phyloP scores from a whole-genome alignment of 1,139 yeast genomes.

The Protomyces inouyei region DNA sequence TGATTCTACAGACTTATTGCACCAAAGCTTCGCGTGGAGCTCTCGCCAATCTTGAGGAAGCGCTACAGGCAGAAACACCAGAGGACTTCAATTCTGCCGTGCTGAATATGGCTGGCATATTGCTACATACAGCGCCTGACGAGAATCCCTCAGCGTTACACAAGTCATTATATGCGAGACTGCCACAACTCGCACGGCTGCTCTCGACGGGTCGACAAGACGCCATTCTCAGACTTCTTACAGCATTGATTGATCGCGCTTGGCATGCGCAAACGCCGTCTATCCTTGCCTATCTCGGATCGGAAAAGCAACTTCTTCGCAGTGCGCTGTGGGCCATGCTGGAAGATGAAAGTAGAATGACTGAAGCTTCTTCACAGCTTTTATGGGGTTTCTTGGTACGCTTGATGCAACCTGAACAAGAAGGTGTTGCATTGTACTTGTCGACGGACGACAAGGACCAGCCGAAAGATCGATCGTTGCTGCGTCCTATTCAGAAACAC shows the following conservation, averaged over 20 bases:
- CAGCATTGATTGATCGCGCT: neutral
- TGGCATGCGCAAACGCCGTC: conserved; percentile 44
- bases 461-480: conserved; percentile 42
- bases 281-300: conserved; percentile 54
- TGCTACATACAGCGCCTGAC: neutral
- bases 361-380: conserved; percentile 69
- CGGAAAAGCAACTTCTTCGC: conserved; percentile 56
- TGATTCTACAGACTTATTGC: neutral
- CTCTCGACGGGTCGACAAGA: neutral
- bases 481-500: conserved; percentile 55
- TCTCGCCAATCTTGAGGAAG: neutral
- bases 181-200: neutral
- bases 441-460: conserved; percentile 32
- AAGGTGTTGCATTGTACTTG: conserved; percentile 40
- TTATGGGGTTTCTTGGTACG: conserved; percentile 78
- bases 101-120: neutral
- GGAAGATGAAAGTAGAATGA: conserved; percentile 60
- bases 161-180: neutral
- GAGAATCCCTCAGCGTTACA: neutral
- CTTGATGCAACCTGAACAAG: conserved; percentile 65
- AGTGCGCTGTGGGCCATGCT: conserved; percentile 56
- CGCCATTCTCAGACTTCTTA: neutral
- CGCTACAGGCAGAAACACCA: neutral
- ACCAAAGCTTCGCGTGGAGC: neutral
- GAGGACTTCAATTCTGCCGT: neutral